Evolutionary conservation across 2,329 filamentous ascomycete genomes (phyloP).

Genomic region (Botrytis elliptica): DNA sequence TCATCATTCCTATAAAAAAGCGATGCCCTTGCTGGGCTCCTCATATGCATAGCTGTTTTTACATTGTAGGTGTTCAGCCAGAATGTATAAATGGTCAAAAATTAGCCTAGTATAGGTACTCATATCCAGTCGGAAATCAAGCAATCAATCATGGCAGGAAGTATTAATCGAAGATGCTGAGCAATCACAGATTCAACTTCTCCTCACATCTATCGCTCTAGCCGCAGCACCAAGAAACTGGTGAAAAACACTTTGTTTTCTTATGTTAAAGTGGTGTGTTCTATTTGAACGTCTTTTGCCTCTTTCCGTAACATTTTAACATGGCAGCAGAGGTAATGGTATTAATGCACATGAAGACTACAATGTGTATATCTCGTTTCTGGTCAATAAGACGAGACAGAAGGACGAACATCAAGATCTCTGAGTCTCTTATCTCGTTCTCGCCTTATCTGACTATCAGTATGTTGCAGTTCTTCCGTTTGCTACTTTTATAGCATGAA

Average conservation of each 20-base stretch:
- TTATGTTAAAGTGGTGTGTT: not conserved
- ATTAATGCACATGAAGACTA: not conserved
- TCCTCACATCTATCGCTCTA: not conserved
- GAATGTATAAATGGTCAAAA: not conserved
- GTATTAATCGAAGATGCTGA: not conserved
- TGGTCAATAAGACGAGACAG: not conserved
- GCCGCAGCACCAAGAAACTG: not conserved
- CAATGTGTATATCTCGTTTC: not conserved
- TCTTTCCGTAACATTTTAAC: not conserved
- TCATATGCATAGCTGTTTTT: fast-evolving
- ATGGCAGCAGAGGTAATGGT: not conserved
- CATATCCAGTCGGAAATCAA: not conserved
- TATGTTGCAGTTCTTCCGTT: not conserved
- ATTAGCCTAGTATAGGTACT: not conserved
- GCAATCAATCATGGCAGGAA: fast-evolving
- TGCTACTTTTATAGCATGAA: not conserved
- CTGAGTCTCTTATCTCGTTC: not conserved
- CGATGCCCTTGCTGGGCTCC: not conserved
- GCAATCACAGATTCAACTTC: not conserved
- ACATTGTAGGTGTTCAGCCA: not conserved
- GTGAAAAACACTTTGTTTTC: not conserved
- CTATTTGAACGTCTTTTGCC: not conserved
- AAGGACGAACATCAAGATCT: not conserved
- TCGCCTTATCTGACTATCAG: not conserved
- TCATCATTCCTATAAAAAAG: fast-evolving